Conservation (phyloP, 331 rosid species). For the Arachis monticola region DNA sequence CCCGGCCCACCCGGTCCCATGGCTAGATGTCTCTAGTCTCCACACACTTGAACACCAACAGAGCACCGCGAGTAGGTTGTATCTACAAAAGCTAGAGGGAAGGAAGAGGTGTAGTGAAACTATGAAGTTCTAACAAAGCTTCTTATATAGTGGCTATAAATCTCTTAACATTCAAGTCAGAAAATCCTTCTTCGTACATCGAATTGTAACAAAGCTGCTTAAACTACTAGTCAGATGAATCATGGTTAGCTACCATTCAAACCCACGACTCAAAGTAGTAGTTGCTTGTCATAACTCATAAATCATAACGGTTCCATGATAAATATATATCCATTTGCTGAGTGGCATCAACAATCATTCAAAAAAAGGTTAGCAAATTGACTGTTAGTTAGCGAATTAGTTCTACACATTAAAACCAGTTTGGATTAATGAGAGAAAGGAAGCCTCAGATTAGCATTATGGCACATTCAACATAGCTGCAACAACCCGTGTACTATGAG, state of each 20-base stretch:
- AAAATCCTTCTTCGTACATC: constrained; percentile 10
- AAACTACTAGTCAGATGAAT: constrained; percentile 26
- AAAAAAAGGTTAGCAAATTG: background rate
- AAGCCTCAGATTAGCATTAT: constrained; percentile 85
- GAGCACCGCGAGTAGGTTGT: background rate
- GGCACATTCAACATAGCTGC: constrained; percentile 79
- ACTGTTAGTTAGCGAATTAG: too few relatives aligned
- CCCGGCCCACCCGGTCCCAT: constrained; percentile 46
- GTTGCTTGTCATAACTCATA: background rate
- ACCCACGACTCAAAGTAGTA: constrained; percentile 13
- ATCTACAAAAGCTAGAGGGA: background rate
- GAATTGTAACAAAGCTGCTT: background rate
- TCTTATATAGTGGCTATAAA: background rate
- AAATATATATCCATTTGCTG: background rate
- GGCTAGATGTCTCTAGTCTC: background rate
- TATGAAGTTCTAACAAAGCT: background rate
- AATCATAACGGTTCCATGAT: background rate
- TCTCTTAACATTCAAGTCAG: background rate
- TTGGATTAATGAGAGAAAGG: too few relatives aligned
- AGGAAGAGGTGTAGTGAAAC: background rate
- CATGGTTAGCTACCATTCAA: constrained; percentile 30
- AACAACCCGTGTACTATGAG: constrained; percentile 59
- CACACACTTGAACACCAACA: background rate
- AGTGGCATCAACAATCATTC: background rate
- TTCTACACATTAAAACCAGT: too few relatives aligned